phyloP scores from a whole-genome alignment of 176 grass and related monocot genomes.

The Triticum timopheevii region DNA sequence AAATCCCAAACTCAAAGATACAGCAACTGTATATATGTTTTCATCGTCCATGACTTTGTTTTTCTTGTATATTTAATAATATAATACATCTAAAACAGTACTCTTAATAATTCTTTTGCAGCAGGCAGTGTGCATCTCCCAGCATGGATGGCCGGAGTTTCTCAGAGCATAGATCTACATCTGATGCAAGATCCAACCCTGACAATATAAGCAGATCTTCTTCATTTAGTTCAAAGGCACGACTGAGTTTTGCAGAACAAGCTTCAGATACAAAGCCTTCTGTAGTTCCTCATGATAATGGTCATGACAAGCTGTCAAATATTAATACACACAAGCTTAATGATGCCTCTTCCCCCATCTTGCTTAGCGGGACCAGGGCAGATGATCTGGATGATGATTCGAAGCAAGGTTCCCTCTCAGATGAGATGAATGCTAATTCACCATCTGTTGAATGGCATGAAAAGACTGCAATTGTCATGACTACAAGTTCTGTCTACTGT shows the following conservation, averaged over 20 bases:
- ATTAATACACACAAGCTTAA: constrained; percentile 28
- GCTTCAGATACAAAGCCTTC: constrained; percentile 52
- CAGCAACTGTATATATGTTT: neutral
- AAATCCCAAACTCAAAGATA: constrained; percentile 14
- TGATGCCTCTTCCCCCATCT: constrained; percentile 20
- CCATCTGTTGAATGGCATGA: constrained; percentile 80
- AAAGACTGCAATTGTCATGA: constrained; percentile 66
- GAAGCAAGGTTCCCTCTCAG: constrained; percentile 40
- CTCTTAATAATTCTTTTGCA: constrained; percentile 38
- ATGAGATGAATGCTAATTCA: constrained; percentile 36
- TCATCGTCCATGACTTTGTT: neutral
- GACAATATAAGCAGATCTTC: constrained; percentile 87
- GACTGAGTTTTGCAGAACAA: constrained; percentile 59
- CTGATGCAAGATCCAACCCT: constrained; percentile 59
- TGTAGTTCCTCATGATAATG: constrained; percentile 42
- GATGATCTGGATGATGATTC: constrained; percentile 28
- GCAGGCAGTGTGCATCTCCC: constrained; percentile 67
- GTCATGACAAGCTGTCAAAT: constrained; percentile 37
- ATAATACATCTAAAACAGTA: neutral
- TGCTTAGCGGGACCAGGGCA: constrained; percentile 27
- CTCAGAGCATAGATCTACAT: constrained; percentile 70
- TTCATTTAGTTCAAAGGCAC: constrained; percentile 76
- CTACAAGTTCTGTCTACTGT: constrained; percentile 63
- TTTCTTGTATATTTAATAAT: constrained; percentile 3
- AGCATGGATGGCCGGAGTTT: constrained; percentile 62